Evolutionary conservation across 164 flowering plant species (phyloP), one percentile per base, ranked within the genome.

Genomic region (Magnolia changhungtana): DNA sequence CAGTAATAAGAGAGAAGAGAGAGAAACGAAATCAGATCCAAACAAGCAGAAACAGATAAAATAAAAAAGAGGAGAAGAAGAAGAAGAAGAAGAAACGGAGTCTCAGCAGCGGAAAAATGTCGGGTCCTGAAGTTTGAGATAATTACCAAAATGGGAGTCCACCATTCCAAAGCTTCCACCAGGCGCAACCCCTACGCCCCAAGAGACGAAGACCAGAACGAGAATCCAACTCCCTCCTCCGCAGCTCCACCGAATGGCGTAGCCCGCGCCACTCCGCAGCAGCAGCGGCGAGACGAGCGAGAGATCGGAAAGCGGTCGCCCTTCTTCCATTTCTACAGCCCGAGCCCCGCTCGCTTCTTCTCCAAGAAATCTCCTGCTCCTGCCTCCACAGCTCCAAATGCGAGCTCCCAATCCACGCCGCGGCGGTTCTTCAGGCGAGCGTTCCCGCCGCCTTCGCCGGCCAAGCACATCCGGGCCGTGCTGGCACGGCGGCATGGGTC

Each of bases 381-480:
- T 16, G 61, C 61, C 61, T 10, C 61, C 13, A 16, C 61, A 11
- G 61, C 61, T 11, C 58, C 78, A 79, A 49, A 59, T 55, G 51
- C 63, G 24, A 80, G 84, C 84, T 78, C 94, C 24, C 85, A 85
- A 31, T 88, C 96, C 7, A 94, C 97, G 52, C 98, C 98, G 19
- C 82, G 81, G 80, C 76, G 97, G 79, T 83, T 91, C 67, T 92
- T 92, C 81, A 83, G 79, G 83, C 63, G 88, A 68, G 90, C 95
- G 16, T 94, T 94, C 77, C 95, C 94, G 13, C 97, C 97, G 2
- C 97, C 97, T 31, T 95, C 98, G 23, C 97, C 98, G 64, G 98
- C 98, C 45, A 95, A 93, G 86, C 98, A 95, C 61, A 93, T 95
- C 4, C 74, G 83, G 69, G 90, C 94, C 1, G 84, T 87, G 76